phyloP scores from a whole-genome alignment of 768 basidiomycete species.

The Saitozyma sp. region DNA sequence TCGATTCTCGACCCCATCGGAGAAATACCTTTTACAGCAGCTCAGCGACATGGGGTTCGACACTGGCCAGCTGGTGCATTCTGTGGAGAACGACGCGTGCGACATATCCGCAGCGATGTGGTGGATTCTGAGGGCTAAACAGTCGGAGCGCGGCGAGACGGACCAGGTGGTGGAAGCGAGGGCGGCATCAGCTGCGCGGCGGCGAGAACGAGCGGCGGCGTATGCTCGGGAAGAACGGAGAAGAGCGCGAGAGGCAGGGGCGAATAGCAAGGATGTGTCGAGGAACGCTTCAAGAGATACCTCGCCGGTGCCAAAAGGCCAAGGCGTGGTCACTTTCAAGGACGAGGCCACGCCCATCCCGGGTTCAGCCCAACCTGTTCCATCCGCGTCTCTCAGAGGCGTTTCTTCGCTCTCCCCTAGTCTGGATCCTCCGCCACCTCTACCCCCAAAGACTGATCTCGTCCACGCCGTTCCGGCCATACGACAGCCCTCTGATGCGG shows the following conservation, averaged over 20 bases:
- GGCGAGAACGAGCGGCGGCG: constrained; percentile 27
- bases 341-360: no score
- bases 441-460: no score
- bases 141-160: constrained; percentile 73
- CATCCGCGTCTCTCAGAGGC: no score
- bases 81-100: constrained; percentile 86
- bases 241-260: constrained; percentile 16
- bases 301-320: no score
- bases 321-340: constrained; percentile 16
- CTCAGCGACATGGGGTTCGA: constrained; percentile 81
- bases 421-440: not conserved
- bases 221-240: constrained; percentile 33
- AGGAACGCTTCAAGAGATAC: no score
- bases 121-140: constrained; percentile 74
- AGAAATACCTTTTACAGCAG: constrained; percentile 74
- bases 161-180: constrained; percentile 42
- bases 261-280: no score
- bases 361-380: no score
- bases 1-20: constrained; percentile 81
- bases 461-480: no score
- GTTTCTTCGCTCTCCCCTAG: not conserved
- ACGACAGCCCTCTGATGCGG: no score
- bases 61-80: constrained; percentile 91
- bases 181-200: constrained; percentile 31
- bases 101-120: constrained; percentile 86